A percentile compares a stretch with the other conserved stretches of the same genome.
These are phyloP conservation scores for Ploettnerulaceae sp. DNA, from an alignment of 2,329 filamentous ascomycete genomes.

Conservation along the genomic window DNA sequence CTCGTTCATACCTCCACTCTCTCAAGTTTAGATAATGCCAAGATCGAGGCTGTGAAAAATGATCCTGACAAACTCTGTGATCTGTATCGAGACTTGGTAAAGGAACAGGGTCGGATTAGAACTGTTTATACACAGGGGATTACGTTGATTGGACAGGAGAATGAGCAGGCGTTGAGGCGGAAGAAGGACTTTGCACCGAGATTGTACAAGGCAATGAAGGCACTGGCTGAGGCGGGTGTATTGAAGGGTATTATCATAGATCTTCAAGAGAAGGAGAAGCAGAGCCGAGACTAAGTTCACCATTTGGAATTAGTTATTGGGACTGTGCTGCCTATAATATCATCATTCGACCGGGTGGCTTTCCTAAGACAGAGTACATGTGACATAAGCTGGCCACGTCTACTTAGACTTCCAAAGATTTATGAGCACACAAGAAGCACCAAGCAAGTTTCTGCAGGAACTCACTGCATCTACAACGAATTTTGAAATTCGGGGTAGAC, in stretches of 20 bases:
- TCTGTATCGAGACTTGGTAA: slow-evolving; percentile 38
- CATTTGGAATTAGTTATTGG: too few species aligned
- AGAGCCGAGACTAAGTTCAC: neutral
- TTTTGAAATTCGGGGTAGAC: too few species aligned
- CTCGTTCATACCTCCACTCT: neutral
- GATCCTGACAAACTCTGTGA: slow-evolving; percentile 32
- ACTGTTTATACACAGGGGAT: slow-evolving; percentile 47
- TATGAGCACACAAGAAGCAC: too few species aligned
- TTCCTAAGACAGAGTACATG: too few species aligned
- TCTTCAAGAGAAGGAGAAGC: neutral
- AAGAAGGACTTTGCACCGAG: slow-evolving; percentile 65
- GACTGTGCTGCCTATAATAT: too few species aligned
- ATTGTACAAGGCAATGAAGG: slow-evolving; percentile 63
- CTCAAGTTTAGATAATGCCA: neutral
- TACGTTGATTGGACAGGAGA: slow-evolving; percentile 42
- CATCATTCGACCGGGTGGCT: too few species aligned
- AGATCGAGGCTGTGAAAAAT: slow-evolving; percentile 13
- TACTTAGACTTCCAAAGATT: too few species aligned
- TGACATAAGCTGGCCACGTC: too few species aligned
- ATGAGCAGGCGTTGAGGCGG: slow-evolving; percentile 48
- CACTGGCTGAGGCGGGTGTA: slow-evolving; percentile 61
- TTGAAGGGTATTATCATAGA: slow-evolving; percentile 42
- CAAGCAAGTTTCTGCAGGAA: too few species aligned
- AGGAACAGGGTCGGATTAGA: slow-evolving; percentile 41
- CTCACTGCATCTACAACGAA: too few species aligned